A percentile compares a stretch with the other conserved stretches of the same genome.
Conservation (phyloP, 306 rosid genomes). For the Corylus avellana region DNA sequence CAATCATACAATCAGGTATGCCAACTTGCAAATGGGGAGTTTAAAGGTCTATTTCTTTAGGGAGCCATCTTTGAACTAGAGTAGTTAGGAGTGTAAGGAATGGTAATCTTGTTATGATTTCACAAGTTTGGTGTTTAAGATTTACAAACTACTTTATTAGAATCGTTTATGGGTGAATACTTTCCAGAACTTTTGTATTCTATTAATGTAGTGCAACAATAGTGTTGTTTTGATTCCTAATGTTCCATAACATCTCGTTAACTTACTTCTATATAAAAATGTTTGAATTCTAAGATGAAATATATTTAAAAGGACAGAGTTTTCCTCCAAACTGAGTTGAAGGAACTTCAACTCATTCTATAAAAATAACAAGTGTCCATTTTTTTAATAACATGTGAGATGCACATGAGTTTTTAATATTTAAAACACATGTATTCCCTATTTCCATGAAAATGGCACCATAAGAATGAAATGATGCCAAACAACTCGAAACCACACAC, state of each 20-base stretch:
- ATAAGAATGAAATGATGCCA: no score
- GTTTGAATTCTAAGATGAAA: background rate
- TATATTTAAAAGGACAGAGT: background rate
- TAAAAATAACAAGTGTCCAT: no score
- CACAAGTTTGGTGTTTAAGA: no score
- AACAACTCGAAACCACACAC: no score
- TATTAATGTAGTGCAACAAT: background rate
- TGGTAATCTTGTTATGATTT: no score
- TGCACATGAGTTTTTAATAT: no score
- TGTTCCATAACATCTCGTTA: background rate
- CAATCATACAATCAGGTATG: conserved; percentile 47
- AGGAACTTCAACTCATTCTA: no score
- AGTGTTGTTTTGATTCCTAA: background rate
- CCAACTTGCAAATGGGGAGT: conserved; percentile 58
- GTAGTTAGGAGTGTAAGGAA: background rate
- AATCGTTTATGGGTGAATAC: background rate
- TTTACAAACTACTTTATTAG: background rate
- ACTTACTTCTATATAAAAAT: background rate
- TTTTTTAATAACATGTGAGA: no score
- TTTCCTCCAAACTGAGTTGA: no score
- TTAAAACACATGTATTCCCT: no score
- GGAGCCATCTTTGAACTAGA: conserved; percentile 18
- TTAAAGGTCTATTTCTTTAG: conserved; percentile 52
- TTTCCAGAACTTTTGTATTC: conserved; percentile 4
- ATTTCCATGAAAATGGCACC: no score